phyloP scores from a whole-genome alignment of 345 rosid species.

The Citrus trifoliata region DNA sequence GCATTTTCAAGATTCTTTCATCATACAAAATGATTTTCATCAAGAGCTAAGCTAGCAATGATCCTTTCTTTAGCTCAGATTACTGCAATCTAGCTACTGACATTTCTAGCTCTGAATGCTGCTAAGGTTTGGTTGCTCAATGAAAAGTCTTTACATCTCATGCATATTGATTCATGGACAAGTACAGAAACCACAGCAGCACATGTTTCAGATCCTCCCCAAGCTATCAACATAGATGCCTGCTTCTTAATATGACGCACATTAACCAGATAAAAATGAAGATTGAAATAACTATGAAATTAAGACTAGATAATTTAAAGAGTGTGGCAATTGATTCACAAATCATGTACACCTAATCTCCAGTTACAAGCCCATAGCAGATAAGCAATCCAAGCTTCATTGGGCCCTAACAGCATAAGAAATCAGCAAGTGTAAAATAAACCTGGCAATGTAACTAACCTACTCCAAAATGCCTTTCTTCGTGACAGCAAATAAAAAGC shows the following conservation, averaged over 20 bases:
- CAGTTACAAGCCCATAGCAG: background rate
- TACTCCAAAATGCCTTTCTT: background rate
- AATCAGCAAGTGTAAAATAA: background rate
- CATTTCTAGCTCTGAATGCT: background rate
- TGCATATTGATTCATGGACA: background rate
- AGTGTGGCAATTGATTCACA: background rate
- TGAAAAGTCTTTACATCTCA: background rate
- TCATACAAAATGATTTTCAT: background rate
- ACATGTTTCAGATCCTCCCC: background rate
- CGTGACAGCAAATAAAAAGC: background rate
- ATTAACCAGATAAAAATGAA: background rate
- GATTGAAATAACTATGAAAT: background rate
- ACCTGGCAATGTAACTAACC: background rate
- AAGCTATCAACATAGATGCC: background rate
- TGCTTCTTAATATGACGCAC: background rate
- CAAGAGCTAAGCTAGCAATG: too few relatives aligned
- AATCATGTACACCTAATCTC: constrained; percentile 1
- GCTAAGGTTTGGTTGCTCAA: background rate
- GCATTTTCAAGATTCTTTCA: background rate
- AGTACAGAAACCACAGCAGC: background rate
- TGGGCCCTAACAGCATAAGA: background rate
- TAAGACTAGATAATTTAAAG: background rate
- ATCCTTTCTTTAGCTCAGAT: background rate
- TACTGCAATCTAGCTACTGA: background rate
- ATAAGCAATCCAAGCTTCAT: background rate